Evolutionary conservation across 1,284 basidiomycete species (phyloP).

Genomic region (Ganoderma multipileum): DNA sequence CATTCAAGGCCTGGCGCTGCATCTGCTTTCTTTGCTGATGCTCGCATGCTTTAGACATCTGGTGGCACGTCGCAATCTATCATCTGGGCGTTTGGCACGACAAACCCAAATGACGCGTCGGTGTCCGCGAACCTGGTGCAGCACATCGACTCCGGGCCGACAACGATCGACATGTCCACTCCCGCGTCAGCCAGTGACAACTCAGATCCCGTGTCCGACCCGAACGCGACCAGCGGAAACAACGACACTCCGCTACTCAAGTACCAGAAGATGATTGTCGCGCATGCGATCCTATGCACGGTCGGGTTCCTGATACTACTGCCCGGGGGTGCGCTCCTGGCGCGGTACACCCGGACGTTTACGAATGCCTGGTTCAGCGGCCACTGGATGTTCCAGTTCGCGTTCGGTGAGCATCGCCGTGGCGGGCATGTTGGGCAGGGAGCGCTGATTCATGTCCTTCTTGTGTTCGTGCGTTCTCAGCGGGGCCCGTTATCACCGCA

Average conservation of each 20-base stretch:
- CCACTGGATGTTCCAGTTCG: constrained; percentile 39
- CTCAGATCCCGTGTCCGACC: constrained; percentile 22
- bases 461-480: constrained; percentile 20
- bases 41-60: constrained; percentile 17
- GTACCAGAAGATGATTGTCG: constrained; percentile 44
- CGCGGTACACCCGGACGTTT: constrained; percentile 41
- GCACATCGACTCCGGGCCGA: constrained; percentile 43
- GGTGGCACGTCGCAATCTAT: constrained; percentile 35
- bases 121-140: constrained; percentile 40
- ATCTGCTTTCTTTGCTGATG: not conserved
- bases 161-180: constrained; percentile 39
- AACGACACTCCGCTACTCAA: constrained; percentile 32
- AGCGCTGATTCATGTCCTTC: constrained; percentile 6
- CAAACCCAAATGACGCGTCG: constrained; percentile 40
- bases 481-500: constrained; percentile 55
- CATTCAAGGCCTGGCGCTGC: not conserved
- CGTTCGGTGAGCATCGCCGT: constrained; percentile 30
- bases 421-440: constrained; percentile 1
- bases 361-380: constrained; percentile 38
- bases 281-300: constrained; percentile 44
- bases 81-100: constrained; percentile 48
- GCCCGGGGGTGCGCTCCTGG: constrained; percentile 40
- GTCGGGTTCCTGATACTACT: constrained; percentile 42
- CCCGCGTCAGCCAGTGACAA: constrained; percentile 17
- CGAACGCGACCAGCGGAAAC: constrained; percentile 17